Evolutionary conservation across 345 rosid species (phyloP).

Genomic region (Linum lewisii): DNA sequence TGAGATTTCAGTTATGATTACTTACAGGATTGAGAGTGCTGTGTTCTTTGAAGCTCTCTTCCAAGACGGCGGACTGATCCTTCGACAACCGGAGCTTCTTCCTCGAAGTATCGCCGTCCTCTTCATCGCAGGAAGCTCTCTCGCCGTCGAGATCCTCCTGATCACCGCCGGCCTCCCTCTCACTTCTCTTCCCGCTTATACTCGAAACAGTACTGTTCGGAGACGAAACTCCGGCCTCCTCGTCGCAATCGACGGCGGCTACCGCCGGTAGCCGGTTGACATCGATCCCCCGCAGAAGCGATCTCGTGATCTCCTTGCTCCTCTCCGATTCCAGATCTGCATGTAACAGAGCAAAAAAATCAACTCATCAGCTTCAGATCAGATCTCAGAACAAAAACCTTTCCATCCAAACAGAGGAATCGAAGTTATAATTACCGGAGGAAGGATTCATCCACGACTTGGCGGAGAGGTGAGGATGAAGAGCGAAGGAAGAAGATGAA

Average conservation of each 20-base stretch:
- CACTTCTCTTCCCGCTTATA: slow-evolving; percentile 82
- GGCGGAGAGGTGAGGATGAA: slow-evolving; percentile 10
- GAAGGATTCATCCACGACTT: not conserved
- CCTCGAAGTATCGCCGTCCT: slow-evolving; percentile 79
- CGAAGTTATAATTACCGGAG: not conserved
- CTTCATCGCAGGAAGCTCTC: slow-evolving; percentile 74
- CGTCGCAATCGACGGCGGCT: slow-evolving; percentile 40
- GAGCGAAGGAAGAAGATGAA: slow-evolving; percentile 26
- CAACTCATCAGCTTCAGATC: not conserved
- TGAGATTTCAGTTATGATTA: not conserved
- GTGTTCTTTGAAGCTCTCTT: slow-evolving; percentile 89
- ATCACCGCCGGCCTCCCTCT: slow-evolving; percentile 57
- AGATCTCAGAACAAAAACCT: slow-evolving; percentile 14
- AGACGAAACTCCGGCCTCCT: slow-evolving; percentile 79
- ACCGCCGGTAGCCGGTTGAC: slow-evolving; percentile 68
- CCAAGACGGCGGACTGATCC: slow-evolving; percentile 91
- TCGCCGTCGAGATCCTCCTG: slow-evolving; percentile 53
- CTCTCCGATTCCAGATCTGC: slow-evolving; percentile 67
- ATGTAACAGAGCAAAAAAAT: slow-evolving; percentile 14
- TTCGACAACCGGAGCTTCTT: slow-evolving; percentile 89
- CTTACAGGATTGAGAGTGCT: slow-evolving; percentile 94
- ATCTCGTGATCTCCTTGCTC: slow-evolving; percentile 40
- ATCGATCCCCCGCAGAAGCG: slow-evolving; percentile 68
- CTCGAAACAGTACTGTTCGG: slow-evolving; percentile 95
- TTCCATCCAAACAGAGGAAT: not conserved